A percentile compares a stretch with the other conserved stretches of the same genome.
These are phyloP conservation scores for Teunomyces gatunensis DNA, from an alignment of 805 yeast species.

Conservation along the genomic window DNA sequence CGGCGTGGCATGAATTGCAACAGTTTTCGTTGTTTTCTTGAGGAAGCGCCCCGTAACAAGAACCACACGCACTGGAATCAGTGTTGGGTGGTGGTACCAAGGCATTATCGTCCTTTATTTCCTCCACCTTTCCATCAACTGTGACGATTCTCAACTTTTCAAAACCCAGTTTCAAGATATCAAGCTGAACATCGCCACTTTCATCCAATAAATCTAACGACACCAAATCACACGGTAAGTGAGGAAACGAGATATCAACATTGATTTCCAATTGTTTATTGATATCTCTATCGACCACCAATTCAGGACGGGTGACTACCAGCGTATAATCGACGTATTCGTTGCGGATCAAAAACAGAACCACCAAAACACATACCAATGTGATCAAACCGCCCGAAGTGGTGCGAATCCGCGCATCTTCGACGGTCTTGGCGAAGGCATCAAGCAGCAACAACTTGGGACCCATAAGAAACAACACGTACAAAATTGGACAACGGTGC, in stretches of 20 bases:
- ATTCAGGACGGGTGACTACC: slow-evolving; percentile 71
- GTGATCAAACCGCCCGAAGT: slow-evolving; percentile 90
- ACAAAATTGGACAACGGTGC: too few species aligned
- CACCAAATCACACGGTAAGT: slow-evolving; percentile 79
- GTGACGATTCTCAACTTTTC: slow-evolving; percentile 41
- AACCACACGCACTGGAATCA: slow-evolving; percentile 49
- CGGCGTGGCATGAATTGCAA: slow-evolving; percentile 84
- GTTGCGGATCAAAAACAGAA: slow-evolving; percentile 59
- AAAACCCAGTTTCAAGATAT: slow-evolving; percentile 69
- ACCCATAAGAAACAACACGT: too few species aligned
- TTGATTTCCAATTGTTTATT: slow-evolving; percentile 73
- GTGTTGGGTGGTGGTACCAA: too few species aligned
- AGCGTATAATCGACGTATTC: slow-evolving; percentile 76
- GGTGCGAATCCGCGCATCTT: slow-evolving; percentile 87
- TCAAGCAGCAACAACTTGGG: slow-evolving; percentile 60
- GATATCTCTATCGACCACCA: slow-evolving; percentile 84
- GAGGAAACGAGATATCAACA: slow-evolving; percentile 79
- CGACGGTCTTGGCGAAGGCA: slow-evolving; percentile 92
- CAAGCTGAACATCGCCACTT: slow-evolving; percentile 79
- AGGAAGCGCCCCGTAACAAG: slow-evolving; percentile 83
- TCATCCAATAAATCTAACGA: slow-evolving; percentile 86
- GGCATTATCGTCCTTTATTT: too few species aligned
- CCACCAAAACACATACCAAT: slow-evolving; percentile 59
- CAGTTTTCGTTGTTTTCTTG: slow-evolving; percentile 59
- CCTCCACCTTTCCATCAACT: too few species aligned